A percentile compares a stretch with the other conserved stretches of the same genome.
Evolutionary conservation across 1,284 basidiomycete genomes (phyloP).

Genomic region (Coniferiporia sulphurascens): DNA sequence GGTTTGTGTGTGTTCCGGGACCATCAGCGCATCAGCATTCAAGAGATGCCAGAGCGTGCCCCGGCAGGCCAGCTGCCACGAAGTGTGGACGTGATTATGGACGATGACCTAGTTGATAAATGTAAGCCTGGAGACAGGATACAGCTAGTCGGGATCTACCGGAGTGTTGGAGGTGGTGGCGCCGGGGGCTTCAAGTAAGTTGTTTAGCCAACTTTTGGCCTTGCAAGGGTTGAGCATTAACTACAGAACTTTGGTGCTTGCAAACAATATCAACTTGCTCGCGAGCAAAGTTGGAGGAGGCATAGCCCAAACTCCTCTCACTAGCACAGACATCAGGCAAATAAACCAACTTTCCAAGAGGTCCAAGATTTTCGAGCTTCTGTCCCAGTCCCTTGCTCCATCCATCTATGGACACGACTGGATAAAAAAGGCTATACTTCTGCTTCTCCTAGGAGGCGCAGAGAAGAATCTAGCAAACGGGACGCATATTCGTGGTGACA

Average conservation of each 20-base stretch:
- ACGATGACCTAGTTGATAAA: slow-evolving; percentile 95
- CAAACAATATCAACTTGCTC: slow-evolving; percentile 95
- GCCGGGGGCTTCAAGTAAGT: slow-evolving; percentile 89
- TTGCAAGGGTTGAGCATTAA: slow-evolving; percentile 14
- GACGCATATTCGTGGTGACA: slow-evolving; percentile 98
- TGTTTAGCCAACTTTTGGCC: slow-evolving; percentile 5
- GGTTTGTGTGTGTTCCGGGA: slow-evolving; percentile 92
- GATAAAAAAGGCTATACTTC: slow-evolving; percentile 91
- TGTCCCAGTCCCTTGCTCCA: slow-evolving; percentile 94
- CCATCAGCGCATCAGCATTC: slow-evolving; percentile 96
- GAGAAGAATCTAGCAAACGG: slow-evolving; percentile 98
- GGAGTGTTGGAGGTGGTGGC: slow-evolving; percentile 87
- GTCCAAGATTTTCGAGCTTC: slow-evolving; percentile 79
- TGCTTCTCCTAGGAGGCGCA: slow-evolving; percentile 91
- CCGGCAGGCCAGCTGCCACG: slow-evolving; percentile 96
- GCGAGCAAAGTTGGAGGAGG: slow-evolving; percentile 96
- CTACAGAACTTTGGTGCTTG: slow-evolving; percentile 83
- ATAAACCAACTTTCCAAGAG: slow-evolving; percentile 94
- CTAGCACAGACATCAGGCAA: slow-evolving; percentile 92
- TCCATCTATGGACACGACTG: slow-evolving; percentile 97
- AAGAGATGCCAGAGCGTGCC: slow-evolving; percentile 99
- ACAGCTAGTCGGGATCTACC: slow-evolving; percentile 94
- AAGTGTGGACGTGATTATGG: slow-evolving; percentile 92
- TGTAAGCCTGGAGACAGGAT: slow-evolving; percentile 99
- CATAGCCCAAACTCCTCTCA: slow-evolving; percentile 89